phyloP scores from a whole-genome alignment of 106 monocot genomes.

The Phalaenopsis equestris region DNA sequence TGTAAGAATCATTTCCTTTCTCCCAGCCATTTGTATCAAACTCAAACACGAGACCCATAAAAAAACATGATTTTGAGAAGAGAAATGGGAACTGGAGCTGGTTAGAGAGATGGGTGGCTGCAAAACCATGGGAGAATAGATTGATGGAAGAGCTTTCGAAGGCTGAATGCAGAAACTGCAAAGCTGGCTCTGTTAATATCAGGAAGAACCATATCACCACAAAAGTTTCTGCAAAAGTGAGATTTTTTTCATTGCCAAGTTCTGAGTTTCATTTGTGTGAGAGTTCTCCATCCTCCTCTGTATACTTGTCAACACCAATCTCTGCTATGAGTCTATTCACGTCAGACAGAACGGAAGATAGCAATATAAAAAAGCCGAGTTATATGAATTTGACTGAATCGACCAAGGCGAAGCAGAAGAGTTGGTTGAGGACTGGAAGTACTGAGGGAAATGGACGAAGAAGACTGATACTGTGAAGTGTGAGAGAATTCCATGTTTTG shows the following conservation, averaged over 20 bases:
- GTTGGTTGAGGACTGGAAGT: background rate
- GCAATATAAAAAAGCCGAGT: conserved; percentile 19
- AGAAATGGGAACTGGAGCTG: conserved; percentile 32
- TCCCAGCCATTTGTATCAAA: conserved; percentile 36
- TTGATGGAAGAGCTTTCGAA: conserved; percentile 31
- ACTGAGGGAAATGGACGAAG: conserved; percentile 22
- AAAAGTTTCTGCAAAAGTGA: conserved; percentile 33
- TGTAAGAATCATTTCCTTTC: background rate
- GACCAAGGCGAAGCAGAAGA: conserved; percentile 49
- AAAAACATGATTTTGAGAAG: conserved; percentile 16
- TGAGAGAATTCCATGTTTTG: background rate
- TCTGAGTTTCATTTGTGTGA: conserved; percentile 38
- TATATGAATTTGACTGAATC: conserved; percentile 71
- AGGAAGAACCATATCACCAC: conserved; percentile 51
- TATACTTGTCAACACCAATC: conserved; percentile 25
- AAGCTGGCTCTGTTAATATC: conserved; percentile 29
- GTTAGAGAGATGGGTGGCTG: conserved; percentile 63
- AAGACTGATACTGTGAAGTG: conserved; percentile 17
- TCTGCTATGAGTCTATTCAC: conserved; percentile 15
- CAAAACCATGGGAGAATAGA: conserved; percentile 57
- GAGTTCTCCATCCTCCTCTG: conserved; percentile 39
- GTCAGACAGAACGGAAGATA: conserved; percentile 26
- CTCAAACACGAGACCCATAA: conserved; percentile 16
- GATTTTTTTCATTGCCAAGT: conserved; percentile 23
- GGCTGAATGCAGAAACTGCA: conserved; percentile 12